phyloP scores from a whole-genome alignment of 768 basidiomycete species.

The Suillus clintonianus region DNA sequence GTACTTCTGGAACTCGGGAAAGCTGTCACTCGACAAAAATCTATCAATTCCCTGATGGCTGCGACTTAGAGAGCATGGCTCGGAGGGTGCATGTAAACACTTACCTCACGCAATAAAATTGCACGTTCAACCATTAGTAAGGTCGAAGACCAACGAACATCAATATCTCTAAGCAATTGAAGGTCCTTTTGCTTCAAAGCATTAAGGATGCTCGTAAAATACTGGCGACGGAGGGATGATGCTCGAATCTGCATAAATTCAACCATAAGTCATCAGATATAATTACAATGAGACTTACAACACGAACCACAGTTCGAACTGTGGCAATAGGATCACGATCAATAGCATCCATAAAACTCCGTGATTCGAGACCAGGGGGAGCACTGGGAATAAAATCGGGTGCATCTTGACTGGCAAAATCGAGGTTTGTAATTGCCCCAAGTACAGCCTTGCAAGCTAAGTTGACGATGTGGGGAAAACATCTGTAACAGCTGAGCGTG shows the following conservation, averaged over 20 bases:
- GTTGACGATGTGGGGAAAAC: neutral
- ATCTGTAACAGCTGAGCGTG: neutral
- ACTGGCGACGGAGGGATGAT: constrained; percentile 26
- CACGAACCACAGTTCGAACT: neutral
- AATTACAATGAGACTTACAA: no score
- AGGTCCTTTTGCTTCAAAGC: constrained; percentile 13
- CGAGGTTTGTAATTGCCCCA: neutral
- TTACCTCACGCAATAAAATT: constrained; percentile 25
- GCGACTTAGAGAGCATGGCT: neutral
- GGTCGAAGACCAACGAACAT: constrained; percentile 34
- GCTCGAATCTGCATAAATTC: constrained; percentile 15
- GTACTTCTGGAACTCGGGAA: constrained; percentile 26
- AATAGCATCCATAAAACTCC: neutral
- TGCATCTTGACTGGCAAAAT: neutral
- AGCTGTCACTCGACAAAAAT: constrained; percentile 21
- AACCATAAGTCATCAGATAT: no score
- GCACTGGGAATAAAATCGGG: no score
- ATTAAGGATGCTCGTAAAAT: constrained; percentile 15
- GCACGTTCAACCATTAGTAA: constrained; percentile 30
- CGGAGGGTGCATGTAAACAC: neutral
- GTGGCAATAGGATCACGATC: constrained; percentile 3
- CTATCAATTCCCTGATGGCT: constrained; percentile 23
- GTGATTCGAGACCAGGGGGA: neutral
- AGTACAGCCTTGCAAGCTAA: constrained; percentile 1
- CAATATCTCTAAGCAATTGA: constrained; percentile 32